Conservation (phyloP, 2,329 filamentous ascomycete genomes). For the Diaporthe vexans region DNA sequence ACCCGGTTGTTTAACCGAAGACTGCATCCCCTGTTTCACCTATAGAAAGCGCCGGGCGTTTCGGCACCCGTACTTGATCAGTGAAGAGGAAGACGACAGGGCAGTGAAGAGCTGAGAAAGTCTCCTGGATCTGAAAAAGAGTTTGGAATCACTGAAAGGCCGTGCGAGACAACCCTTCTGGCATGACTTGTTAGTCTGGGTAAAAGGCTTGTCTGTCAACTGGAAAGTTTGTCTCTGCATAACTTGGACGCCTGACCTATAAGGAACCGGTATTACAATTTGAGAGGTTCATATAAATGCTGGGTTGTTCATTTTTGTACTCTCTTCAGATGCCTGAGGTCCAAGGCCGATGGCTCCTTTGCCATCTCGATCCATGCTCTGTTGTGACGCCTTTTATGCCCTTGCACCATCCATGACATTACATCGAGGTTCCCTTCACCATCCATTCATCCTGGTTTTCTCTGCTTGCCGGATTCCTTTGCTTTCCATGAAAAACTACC, state of each 20-base stretch:
- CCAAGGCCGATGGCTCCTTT: no score
- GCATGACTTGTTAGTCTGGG: background rate
- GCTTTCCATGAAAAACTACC: no score
- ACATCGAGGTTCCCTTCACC: no score
- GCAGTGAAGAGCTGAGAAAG: background rate
- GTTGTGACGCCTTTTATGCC: no score
- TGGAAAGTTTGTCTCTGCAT: background rate
- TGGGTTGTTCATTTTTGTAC: background rate
- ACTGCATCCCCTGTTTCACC: conserved; percentile 12
- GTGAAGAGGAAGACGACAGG: background rate
- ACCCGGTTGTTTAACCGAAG: background rate
- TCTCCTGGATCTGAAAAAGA: background rate
- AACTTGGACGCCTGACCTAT: background rate
- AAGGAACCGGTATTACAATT: background rate
- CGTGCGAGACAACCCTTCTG: background rate
- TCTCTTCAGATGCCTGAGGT: no score
- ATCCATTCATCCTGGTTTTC: no score
- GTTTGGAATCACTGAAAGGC: background rate
- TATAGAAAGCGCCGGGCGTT: background rate
- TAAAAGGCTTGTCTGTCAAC: background rate
- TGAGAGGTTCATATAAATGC: background rate
- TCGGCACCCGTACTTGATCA: background rate
- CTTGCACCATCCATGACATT: no score
- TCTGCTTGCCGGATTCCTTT: no score
- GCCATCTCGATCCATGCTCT: no score